Conservation (phyloP, 2,329 filamentous ascomycete genomes). For the Fusarium lyarnte region DNA sequence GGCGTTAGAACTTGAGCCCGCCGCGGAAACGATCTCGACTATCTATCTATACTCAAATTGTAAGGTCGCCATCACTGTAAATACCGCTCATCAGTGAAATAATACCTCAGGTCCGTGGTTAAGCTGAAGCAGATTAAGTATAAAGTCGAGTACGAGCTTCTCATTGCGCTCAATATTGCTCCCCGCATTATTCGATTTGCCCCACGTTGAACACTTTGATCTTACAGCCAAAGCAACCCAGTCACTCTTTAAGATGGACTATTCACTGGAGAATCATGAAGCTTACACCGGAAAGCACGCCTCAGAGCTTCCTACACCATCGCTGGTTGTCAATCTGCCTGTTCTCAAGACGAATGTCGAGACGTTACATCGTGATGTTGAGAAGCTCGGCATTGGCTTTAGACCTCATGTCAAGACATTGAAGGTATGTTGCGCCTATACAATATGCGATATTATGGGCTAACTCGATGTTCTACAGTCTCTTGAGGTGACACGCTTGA, state of each 20-base stretch:
- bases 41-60: not conserved
- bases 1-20: conserved; percentile 9
- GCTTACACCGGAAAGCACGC: conserved; percentile 49
- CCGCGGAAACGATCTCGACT: not conserved
- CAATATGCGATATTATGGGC: accelerated
- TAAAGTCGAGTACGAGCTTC: not conserved
- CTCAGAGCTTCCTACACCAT: conserved; percentile 50
- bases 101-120: not conserved
- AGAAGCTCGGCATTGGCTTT: conserved; percentile 50
- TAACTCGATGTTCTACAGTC: conserved; percentile 40
- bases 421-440: conserved; percentile 45
- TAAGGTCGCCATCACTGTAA: not conserved
- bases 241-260: conserved; percentile 34
- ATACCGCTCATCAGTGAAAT: not conserved
- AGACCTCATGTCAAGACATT: conserved; percentile 57
- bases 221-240: not conserved
- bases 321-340: conserved; percentile 52
- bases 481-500: conserved; percentile 50
- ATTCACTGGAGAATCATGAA: conserved; percentile 43
- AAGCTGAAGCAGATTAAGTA: not conserved
- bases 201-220: conserved; percentile 6
- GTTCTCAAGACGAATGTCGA: conserved; percentile 51
- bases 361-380: conserved; percentile 51
- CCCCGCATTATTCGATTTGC: not conserved
- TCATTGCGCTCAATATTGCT: not conserved